Evolutionary conservation across 129 eudicot genomes (phyloP), one percentile per base, ranked within the genome.

Genomic region (Ambrosia artemisiifolia): DNA sequence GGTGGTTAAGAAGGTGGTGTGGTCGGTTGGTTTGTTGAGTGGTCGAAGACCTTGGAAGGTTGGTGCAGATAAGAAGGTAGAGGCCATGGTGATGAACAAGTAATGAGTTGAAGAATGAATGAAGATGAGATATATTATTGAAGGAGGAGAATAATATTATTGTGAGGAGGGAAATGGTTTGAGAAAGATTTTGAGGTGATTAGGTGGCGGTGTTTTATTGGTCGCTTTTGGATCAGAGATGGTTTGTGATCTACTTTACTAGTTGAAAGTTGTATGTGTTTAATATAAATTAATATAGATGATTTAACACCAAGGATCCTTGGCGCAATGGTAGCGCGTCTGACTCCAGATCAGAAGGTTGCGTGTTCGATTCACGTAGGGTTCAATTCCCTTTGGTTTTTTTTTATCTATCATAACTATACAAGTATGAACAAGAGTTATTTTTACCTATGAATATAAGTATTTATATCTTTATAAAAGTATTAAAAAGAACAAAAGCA

Each of bases 291-390:
- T n/a, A n/a, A n/a, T n/a, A n/a, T n/a, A n/a, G n/a, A n/a, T 5
- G 7, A 36, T 7, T 0, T 5, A 1, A 6, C 44, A 40, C 2
- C 11, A 7, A 75, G 95, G 91, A 88, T 85, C 89, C 84, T 85
- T 88, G 95, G 95, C 95, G 95, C 91, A 88, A 88, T 88, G 95
- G 95, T 88, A 88, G 91, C 91, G 95, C 95, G 95, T 88, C 95
- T 85, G 95, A 86, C 95, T 88, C 95, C 95, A 88, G 95, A 88
- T 85, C 95, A 88, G 91, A 88, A 88, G 91, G 95, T 86, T 88
- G 95, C 89, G 91, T 88, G 95, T 88, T 85, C 91, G 88, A 85
- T 88, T 85, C 91, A 85, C 88, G 95, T 86, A 85, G 83, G 88
- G 88, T 88, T 88, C 88, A 85, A 88, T 38, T 54, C 80, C 72